Evolutionary conservation across 768 basidiomycete genomes (phyloP).

Genomic region (Cystofilobasidium ferigula): DNA sequence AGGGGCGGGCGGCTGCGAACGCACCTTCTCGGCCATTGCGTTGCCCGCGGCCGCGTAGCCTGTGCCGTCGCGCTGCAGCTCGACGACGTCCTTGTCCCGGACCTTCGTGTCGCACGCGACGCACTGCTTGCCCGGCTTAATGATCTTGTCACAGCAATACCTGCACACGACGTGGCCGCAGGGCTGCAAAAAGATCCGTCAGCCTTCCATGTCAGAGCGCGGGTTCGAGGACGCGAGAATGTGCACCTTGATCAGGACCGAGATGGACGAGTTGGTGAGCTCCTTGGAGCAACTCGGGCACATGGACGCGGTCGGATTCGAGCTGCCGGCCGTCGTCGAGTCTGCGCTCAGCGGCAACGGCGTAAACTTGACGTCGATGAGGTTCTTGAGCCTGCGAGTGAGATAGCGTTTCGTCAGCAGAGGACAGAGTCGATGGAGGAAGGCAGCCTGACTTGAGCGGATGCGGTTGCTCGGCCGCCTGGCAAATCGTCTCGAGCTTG

Average conservation of each 20-base stretch:
- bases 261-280: slow-evolving; percentile 58
- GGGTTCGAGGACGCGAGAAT: not conserved
- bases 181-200: slow-evolving; percentile 42
- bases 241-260: slow-evolving; percentile 27
- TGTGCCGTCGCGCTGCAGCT: slow-evolving; percentile 76
- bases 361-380: slow-evolving; percentile 71
- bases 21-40: slow-evolving; percentile 10
- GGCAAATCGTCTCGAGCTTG: slow-evolving; percentile 79
- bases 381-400: slow-evolving; percentile 59
- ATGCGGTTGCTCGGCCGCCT: slow-evolving; percentile 68
- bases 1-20: not conserved
- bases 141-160: slow-evolving; percentile 78
- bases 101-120: slow-evolving; percentile 67
- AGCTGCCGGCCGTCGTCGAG: slow-evolving; percentile 27
- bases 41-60: slow-evolving; percentile 21
- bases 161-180: slow-evolving; percentile 90
- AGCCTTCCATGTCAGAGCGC: not conserved
- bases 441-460: slow-evolving; percentile 49
- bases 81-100: slow-evolving; percentile 61
- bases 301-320: slow-evolving; percentile 46
- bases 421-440: not conserved
- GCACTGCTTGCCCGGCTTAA: slow-evolving; percentile 66
- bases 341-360: slow-evolving; percentile 37
- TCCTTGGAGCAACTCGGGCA: slow-evolving; percentile 80
- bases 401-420: not conserved